Evolutionary conservation across 306 rosid genomes (phyloP).

Genomic region (Rosa lucieae): DNA sequence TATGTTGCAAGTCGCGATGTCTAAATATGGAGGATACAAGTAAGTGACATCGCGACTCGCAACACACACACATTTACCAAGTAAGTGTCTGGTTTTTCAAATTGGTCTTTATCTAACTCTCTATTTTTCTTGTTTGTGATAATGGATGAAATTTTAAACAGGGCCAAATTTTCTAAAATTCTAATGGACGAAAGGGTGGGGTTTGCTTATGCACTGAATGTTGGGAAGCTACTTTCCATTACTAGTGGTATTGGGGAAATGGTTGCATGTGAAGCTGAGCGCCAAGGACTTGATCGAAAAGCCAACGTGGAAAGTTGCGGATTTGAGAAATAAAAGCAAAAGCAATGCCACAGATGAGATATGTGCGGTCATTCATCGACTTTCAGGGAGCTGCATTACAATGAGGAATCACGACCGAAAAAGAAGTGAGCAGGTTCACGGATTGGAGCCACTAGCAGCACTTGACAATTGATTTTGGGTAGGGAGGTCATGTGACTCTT

Average conservation of each 20-base stretch:
- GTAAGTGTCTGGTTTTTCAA: conserved; percentile 29
- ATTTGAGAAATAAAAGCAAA: conserved; percentile 71
- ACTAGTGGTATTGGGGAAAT: conserved; percentile 74
- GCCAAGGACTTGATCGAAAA: conserved; percentile 48
- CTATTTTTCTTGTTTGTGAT: neutral
- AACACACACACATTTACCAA: conserved; percentile 29
- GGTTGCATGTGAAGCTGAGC: conserved; percentile 62
- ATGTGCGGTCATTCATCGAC: conserved; percentile 68
- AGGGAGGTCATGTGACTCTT: conserved; percentile 92
- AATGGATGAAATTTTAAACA: conserved; percentile 8
- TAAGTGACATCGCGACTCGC: too few relatives aligned
- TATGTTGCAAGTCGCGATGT: conserved; percentile 53
- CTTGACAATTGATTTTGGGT: conserved; percentile 84
- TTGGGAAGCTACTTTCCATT: conserved; percentile 56
- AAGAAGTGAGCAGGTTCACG: conserved; percentile 77
- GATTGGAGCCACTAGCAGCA: conserved; percentile 91
- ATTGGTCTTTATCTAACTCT: neutral
- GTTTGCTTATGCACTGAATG: conserved; percentile 67
- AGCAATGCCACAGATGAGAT: conserved; percentile 55
- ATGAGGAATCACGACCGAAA: conserved; percentile 63
- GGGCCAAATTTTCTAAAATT: conserved; percentile 52
- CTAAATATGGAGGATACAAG: too few relatives aligned
- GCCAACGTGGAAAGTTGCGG: conserved; percentile 74
- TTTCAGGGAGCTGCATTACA: conserved; percentile 57
- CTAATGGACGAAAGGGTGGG: conserved; percentile 51